Base-by-base conservation (phyloP, 1,284 basidiomycete species). In the Grifola frondosa region DNA sequence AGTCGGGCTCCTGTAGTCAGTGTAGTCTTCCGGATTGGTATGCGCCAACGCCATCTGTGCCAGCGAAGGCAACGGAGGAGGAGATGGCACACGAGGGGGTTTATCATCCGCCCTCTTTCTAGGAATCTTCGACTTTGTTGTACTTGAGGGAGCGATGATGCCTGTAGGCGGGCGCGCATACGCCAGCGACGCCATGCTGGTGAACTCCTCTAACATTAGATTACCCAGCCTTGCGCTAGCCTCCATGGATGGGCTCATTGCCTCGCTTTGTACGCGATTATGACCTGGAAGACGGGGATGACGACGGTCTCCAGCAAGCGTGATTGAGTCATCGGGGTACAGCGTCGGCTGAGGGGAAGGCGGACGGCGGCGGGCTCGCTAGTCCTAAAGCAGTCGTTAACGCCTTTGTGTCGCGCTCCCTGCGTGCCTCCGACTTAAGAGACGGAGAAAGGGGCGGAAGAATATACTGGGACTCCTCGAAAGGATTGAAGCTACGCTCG, bases 71-170 rank as follows among this genome's bases (percentile, higher is more conserved):
- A 88, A 59, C n/a, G 77, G 72, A 12, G 84, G 84, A 3, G 87
- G 86, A 4, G 85, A 84, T 4, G 86, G 86, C 19, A 88, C 84
- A 1, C 83, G 75, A 12, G 86, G 86, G n/a, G 85, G 83, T 56
- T 71, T 77, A 56, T 84, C 82, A 42, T 73, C 71, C 42, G 64
- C 66, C 45, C 69, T 60, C 52, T 59, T 65, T 42, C 56, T 53
- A 16, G 49, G 36, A 8, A 46, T 42, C 16, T 49, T 50, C 37
- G 37, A 12, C 45, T 39, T 52, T 19, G 37, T 36, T 32, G 30
- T 42, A 43, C 48, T 49, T 49, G 44, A 38, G 17, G 26, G 32
- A 56, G 51, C 21, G 58, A 69, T 55, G 50, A 67, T 48, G 35
- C 61, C 48, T 57, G 68, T 35, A 44, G 57, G 56, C 22, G 57